Conservation (phyloP, 2,329 filamentous ascomycete genomes). For the Tolypocladium album region DNA sequence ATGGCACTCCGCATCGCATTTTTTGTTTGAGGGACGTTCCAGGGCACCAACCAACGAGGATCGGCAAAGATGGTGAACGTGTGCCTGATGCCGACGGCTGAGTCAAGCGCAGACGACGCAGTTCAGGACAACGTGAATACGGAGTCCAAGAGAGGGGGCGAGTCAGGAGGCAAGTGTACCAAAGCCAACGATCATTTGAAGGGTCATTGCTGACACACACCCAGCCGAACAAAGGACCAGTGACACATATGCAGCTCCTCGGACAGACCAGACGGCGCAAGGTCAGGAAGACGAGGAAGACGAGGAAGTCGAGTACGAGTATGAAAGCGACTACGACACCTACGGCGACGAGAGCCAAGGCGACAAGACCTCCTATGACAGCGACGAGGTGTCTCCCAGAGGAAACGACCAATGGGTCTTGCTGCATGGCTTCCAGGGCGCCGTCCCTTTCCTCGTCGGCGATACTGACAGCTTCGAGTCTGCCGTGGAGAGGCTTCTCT, state of each 20-base stretch:
- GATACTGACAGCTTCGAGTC: constrained; percentile 9
- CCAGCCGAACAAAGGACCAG: neutral
- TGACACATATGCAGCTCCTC: neutral
- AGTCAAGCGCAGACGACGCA: neutral
- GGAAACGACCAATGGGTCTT: neutral
- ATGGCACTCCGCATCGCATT: too few relatives aligned
- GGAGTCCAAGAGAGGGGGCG: neutral
- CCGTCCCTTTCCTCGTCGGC: constrained; percentile 11
- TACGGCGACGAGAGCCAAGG: neutral
- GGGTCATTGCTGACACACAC: neutral
- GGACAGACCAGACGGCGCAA: neutral
- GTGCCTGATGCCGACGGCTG: neutral
- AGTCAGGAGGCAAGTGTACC: neutral
- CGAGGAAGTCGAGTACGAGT: neutral
- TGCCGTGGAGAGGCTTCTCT: constrained; percentile 14
- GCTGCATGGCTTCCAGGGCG: constrained; percentile 21
- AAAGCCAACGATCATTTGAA: neutral
- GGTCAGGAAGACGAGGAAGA: too few relatives aligned
- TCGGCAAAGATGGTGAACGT: neutral
- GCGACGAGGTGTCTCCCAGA: neutral
- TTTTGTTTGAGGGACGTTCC: neutral
- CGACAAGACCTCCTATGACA: neutral
- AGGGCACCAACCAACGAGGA: too few relatives aligned
- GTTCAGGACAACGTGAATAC: neutral
- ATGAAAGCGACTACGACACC: neutral